Evolutionary conservation across 345 rosid species (phyloP), one percentile per base, ranked within the genome.

Genomic region (Eucalyptus erythrocorys): DNA sequence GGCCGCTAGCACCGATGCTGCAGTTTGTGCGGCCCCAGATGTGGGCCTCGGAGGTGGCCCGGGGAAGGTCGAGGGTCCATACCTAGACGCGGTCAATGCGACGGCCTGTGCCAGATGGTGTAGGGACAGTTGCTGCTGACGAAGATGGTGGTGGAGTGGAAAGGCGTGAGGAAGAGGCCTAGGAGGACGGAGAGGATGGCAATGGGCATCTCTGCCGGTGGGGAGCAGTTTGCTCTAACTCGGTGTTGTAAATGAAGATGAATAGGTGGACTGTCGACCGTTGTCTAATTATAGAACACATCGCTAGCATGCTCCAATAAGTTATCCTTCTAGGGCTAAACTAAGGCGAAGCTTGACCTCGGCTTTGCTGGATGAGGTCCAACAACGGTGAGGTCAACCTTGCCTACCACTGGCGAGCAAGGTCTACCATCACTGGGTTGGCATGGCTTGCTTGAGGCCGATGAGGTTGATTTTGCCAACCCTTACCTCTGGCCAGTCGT

Each of bases 401-500:
- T 51, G 55, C 24, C 4, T 51, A 51, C 55, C 10, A 51, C 2
- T 51, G 0, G 55, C 24, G 10, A 51, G 55, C 0, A 10, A 51
- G 55, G 55, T 10, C 1, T 51, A 2, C 55, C 55, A 51, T 19
- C 55, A 7, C 55, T 51, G 1, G 24, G 55, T 51, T 51, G 24
- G 0, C 55, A 51, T 3, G 24, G 24, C 24, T 51, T 51, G 55
- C 24, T 51, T 51, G n/a, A 51, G 55, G 55, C 55, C 2, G 2
- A 51, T 0, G 24, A 51, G 55, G 24, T 19, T 2, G 4, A 51
- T 51, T 10, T 51, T 0, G 24, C 10, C 0, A 2, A 51, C 24
- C 24, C 55, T 51, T 2, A 51, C 9, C 10, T 7, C 2, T 51
- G 1, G 55, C 9, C 2, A 17, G 10, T 51, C 4, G 24, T 51